phyloP scores from a whole-genome alignment of 2,329 filamentous ascomycete species.

The Paecilomyces sp. region DNA sequence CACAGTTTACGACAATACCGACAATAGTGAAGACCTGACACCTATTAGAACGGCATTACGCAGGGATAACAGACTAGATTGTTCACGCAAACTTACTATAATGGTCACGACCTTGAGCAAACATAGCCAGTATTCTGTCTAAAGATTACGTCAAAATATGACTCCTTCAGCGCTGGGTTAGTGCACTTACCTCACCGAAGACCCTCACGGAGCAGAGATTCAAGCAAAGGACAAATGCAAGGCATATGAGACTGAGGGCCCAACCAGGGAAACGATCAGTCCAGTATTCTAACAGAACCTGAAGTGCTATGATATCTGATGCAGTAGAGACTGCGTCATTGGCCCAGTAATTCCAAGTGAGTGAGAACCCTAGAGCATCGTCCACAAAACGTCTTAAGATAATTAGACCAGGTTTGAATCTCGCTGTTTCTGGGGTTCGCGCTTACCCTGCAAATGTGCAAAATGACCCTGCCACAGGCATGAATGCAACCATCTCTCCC shows the following conservation, averaged over 20 bases:
- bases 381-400: slow-evolving; percentile 34
- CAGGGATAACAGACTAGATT: too few relatives aligned
- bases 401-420: not conserved
- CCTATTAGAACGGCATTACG: not conserved
- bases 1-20: slow-evolving; percentile 54
- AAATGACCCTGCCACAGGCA: slow-evolving; percentile 49
- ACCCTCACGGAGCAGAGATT: slow-evolving; percentile 48
- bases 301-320: slow-evolving; percentile 53
- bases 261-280: slow-evolving; percentile 56
- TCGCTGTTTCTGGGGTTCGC: too few relatives aligned
- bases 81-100: slow-evolving; percentile 20
- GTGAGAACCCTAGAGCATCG: slow-evolving; percentile 36
- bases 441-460: slow-evolving; percentile 49
- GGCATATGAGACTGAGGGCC: slow-evolving; percentile 56
- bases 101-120: slow-evolving; percentile 36
- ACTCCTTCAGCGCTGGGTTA: not conserved
- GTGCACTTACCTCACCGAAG: slow-evolving; percentile 44
- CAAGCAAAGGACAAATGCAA: slow-evolving; percentile 45
- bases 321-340: slow-evolving; percentile 58
- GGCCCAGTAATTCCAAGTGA: slow-evolving; percentile 51
- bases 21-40: slow-evolving; percentile 54
- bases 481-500: slow-evolving; percentile 55
- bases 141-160: slow-evolving; percentile 1
- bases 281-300: slow-evolving; percentile 56
- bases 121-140: slow-evolving; percentile 37